Percentiles rank a stretch among this genome's conserved stretches.
Evolutionary conservation across 192 early-diverging fungal species (phyloP).

Genomic region (Haplosporangium gracile): DNA sequence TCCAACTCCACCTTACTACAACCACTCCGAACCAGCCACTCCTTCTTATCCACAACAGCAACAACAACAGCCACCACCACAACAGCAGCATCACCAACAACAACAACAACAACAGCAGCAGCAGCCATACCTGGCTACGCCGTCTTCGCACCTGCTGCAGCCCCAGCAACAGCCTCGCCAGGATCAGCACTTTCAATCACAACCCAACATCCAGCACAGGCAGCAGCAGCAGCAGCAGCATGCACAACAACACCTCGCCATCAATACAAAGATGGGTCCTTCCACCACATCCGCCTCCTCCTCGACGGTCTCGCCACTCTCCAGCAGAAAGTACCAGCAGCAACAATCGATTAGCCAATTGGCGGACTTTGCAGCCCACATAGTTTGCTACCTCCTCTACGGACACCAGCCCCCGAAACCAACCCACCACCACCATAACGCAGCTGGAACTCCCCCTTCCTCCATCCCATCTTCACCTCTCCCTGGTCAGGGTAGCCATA

Average conservation of each 20-base stretch:
- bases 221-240: conserved; percentile 21
- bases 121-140: conserved; percentile 34
- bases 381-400: conserved; percentile 69
- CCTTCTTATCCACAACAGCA: neutral
- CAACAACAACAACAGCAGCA: conserved; percentile 8
- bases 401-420: conserved; percentile 49
- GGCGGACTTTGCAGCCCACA: conserved; percentile 69
- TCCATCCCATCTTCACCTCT: conserved; percentile 41
- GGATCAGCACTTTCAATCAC: conserved; percentile 17
- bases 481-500: conserved; percentile 5
- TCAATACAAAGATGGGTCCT: conserved; percentile 19
- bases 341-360: conserved; percentile 57
- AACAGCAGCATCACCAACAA: neutral
- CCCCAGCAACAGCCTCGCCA: conserved; percentile 37
- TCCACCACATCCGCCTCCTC: neutral
- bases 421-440: conserved; percentile 7
- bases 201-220: conserved; percentile 17
- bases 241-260: conserved; percentile 14
- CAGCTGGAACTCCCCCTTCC: conserved; percentile 33
- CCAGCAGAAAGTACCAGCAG: conserved; percentile 26
- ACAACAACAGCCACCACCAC: neutral
- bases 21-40: conserved; percentile 8
- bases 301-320: conserved; percentile 12
- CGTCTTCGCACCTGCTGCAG: conserved; percentile 21
- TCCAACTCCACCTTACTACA: conserved; percentile 35